These are phyloP conservation scores for Podila clonocystis DNA, from an alignment of 192 early-diverging fungal genomes.

Conservation along the genomic window DNA sequence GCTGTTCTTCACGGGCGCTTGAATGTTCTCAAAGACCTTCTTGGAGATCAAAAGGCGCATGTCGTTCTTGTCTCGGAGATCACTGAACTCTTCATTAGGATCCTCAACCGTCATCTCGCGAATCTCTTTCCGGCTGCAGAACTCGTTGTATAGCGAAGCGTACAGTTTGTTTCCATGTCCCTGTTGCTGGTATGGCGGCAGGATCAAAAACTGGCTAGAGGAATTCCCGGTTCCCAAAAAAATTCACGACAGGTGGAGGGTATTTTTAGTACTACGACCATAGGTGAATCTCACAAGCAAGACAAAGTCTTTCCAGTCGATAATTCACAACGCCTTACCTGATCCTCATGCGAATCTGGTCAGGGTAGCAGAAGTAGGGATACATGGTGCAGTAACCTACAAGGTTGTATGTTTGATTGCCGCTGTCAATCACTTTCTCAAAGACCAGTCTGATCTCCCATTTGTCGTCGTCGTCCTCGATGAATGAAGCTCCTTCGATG, in stretches of 20 bases:
- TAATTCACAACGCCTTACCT: slow-evolving; percentile 58
- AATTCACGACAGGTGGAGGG: background rate
- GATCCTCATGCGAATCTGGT: slow-evolving; percentile 83
- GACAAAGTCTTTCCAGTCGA: background rate
- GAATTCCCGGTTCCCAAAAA: too few species aligned
- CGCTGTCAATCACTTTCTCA: slow-evolving; percentile 58
- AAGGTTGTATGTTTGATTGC: slow-evolving; percentile 67
- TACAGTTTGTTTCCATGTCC: slow-evolving; percentile 88
- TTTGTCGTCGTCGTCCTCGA: slow-evolving; percentile 83
- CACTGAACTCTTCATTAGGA: slow-evolving; percentile 89
- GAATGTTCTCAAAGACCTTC: slow-evolving; percentile 67
- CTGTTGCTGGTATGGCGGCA: slow-evolving; percentile 87
- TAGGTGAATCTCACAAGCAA: background rate
- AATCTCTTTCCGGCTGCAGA: slow-evolving; percentile 56
- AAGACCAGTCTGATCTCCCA: slow-evolving; percentile 83
- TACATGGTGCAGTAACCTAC: slow-evolving; percentile 90
- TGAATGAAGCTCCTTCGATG: slow-evolving; percentile 90
- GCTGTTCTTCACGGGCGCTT: slow-evolving; percentile 65
- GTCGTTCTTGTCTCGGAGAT: slow-evolving; percentile 89
- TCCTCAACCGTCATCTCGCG: slow-evolving; percentile 87
- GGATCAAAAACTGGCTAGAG: slow-evolving; percentile 88
- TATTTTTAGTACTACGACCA: background rate
- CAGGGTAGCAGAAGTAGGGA: slow-evolving; percentile 86
- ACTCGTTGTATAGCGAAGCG: slow-evolving; percentile 63
- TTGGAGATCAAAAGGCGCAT: slow-evolving; percentile 67